phyloP scores from a whole-genome alignment of 2,329 filamentous ascomycete species.

The Talaromyces atroroseus region DNA sequence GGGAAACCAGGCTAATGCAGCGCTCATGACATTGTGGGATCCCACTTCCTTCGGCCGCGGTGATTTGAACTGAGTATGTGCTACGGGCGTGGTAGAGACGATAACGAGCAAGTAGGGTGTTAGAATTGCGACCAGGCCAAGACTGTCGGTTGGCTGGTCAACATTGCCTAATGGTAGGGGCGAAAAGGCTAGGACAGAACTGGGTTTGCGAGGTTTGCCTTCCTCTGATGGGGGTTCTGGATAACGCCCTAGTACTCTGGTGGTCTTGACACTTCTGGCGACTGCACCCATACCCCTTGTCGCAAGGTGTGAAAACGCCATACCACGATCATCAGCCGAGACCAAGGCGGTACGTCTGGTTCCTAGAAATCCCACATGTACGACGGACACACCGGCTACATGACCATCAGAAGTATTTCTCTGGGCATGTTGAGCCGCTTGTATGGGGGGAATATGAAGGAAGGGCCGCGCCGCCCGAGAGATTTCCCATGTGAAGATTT shows the following conservation, averaged over 20 bases:
- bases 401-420: conserved; percentile 71
- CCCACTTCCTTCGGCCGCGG: conserved; percentile 84
- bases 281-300: conserved; percentile 84
- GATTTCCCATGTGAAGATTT: conserved; percentile 97
- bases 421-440: conserved; percentile 58
- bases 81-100: conserved; percentile 92
- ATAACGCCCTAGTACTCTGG: conserved; percentile 85
- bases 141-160: conserved; percentile 75
- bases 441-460: conserved; percentile 74
- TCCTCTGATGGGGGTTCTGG: conserved; percentile 60
- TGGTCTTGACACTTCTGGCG: conserved; percentile 80
- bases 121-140: conserved; percentile 90
- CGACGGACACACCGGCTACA: conserved; percentile 67
- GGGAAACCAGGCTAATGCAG: conserved; percentile 94
- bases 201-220: conserved; percentile 74
- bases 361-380: conserved; percentile 91
- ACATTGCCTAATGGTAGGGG: conserved; percentile 90
- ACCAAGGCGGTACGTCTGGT: conserved; percentile 91
- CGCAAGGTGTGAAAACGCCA: conserved; percentile 97
- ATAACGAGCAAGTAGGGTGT: conserved; percentile 94
- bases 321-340: conserved; percentile 88
- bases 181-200: conserved; percentile 87
- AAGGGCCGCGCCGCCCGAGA: conserved; percentile 78
- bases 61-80: conserved; percentile 93
- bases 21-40: conserved; percentile 86